Base-by-base conservation (phyloP, 2,329 filamentous ascomycete genomes). In the Monilinia polystroma region DNA sequence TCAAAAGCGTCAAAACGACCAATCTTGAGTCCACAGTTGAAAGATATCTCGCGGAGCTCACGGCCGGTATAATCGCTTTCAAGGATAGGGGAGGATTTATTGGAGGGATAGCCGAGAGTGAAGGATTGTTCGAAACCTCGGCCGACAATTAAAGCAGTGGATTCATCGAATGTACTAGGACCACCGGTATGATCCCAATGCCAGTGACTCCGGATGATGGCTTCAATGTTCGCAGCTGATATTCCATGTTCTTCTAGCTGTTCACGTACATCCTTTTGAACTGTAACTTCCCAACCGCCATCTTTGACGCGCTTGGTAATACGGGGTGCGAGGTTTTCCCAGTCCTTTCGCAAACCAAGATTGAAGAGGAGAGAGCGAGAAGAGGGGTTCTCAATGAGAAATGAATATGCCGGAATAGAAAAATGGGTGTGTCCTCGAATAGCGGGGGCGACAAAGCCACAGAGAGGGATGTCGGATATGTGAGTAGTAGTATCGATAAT, bases 1-100 rank as follows among this genome's bases (percentile, higher is more conserved):
- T 87, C 84, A 45, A 77, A 74, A 2, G 82, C 82, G 43, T 77
- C 41, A 71, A 83, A 83, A 11, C 78, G 72, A 1, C 81, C 82
- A 26, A 84, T 80, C 67, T 79, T 77, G 3, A 81, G 66, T 6
- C 70, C 73, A n/a, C 73, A 68, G 53, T 76, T 72, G 52, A 77
- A 75, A n/a, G 74, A 68, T 47, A 81, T 72, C 52, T 76, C 73
- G 26, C 66, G 69, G 1, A 81, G 70, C 35, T 78, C 70, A 53
- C 81, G 75, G 6, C 69, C 73, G 32, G 77, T 72, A 66, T 79
- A 81, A 67, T 81, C 80, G 29, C 73, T 75, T 51, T 82, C 79
- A 26, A 75, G 68, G 23, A 82, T 75, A 0, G 75, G 76, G 0
- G 78, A 73, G 18, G 80, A 73, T 20, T 75, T 67, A 29, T 79